These are phyloP conservation scores for Lactarius deliciosus DNA, from an alignment of 768 basidiomycete species.

Conservation along the genomic window DNA sequence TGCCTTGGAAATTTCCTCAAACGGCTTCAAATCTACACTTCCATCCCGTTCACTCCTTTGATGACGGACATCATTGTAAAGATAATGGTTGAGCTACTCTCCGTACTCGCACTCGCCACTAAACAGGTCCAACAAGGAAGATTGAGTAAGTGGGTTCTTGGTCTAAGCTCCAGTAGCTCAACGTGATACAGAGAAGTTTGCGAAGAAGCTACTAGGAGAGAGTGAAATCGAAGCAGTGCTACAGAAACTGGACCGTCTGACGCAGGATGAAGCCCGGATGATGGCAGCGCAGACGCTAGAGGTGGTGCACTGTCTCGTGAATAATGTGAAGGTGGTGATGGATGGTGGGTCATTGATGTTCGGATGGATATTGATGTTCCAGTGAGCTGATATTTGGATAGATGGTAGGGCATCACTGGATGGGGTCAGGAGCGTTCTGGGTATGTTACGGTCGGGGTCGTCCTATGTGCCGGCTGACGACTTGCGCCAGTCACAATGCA, in stretches of 20 bases:
- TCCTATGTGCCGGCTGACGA: not conserved
- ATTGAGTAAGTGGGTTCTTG: not conserved
- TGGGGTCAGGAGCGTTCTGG: not conserved
- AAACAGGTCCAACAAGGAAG: not conserved
- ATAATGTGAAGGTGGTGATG: constrained; percentile 1
- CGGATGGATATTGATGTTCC: not conserved
- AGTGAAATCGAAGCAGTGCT: not conserved
- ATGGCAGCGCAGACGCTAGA: not conserved
- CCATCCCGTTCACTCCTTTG: not conserved
- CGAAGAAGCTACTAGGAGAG: not conserved
- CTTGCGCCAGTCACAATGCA: not conserved
- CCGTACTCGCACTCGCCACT: not conserved
- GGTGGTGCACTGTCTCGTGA: not conserved
- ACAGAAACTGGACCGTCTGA: not conserved
- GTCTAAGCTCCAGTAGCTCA: not conserved
- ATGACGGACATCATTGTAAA: not conserved
- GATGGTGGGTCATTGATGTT: not conserved
- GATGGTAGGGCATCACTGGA: not conserved
- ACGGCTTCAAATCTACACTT: not conserved
- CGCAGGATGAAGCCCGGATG: not conserved
- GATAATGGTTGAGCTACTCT: not conserved
- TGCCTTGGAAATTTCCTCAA: not conserved
- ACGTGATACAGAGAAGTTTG: not conserved
- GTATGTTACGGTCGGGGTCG: not conserved
- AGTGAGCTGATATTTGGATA: not conserved